Conservation (phyloP, 2,329 filamentous ascomycete species). For the Sporothrix phasma region DNA sequence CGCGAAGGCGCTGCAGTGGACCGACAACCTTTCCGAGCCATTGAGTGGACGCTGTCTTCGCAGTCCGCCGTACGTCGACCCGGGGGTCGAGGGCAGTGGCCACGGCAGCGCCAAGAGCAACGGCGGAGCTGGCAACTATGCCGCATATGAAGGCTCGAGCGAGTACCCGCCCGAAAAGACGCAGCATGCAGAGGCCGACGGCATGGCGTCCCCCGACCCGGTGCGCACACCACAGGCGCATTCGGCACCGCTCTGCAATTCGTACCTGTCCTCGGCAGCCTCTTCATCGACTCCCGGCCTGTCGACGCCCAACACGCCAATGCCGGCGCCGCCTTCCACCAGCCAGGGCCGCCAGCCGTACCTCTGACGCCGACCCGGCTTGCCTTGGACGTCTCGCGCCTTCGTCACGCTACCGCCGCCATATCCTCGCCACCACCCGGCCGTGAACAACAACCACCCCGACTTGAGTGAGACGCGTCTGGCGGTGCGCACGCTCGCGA, state of each 20-base stretch:
- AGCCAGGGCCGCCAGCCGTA: conserved; percentile 29
- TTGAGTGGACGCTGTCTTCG: conserved; percentile 23
- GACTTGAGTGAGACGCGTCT: conserved; percentile 70
- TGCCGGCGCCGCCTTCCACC: conserved; percentile 20
- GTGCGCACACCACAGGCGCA: conserved; percentile 34
- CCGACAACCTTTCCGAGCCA: conserved; percentile 33
- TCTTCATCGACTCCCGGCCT: neutral
- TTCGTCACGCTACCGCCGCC: conserved; percentile 89
- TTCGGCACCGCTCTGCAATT: conserved; percentile 27
- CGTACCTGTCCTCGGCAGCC: conserved; percentile 29
- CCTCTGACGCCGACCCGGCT: neutral
- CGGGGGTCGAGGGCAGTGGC: neutral
- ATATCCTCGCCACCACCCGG: conserved; percentile 88
- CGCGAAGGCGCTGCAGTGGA: conserved; percentile 64
- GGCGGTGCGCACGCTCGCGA: conserved; percentile 61
- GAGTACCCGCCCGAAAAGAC: conserved; percentile 48
- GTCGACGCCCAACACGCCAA: conserved; percentile 36
- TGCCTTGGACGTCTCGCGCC: conserved; percentile 72
- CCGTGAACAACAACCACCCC: conserved; percentile 91
- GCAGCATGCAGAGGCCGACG: conserved; percentile 27
- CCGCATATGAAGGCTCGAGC: conserved; percentile 32
- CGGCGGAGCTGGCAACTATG: conserved; percentile 16
- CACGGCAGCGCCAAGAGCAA: no score
- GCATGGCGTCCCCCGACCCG: conserved; percentile 26
- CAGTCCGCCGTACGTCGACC: neutral